A percentile compares a stretch with the other conserved stretches of the same genome.
Evolutionary conservation across 2,329 filamentous ascomycete species (phyloP).

Genomic region (Xylariaceae sp.): DNA sequence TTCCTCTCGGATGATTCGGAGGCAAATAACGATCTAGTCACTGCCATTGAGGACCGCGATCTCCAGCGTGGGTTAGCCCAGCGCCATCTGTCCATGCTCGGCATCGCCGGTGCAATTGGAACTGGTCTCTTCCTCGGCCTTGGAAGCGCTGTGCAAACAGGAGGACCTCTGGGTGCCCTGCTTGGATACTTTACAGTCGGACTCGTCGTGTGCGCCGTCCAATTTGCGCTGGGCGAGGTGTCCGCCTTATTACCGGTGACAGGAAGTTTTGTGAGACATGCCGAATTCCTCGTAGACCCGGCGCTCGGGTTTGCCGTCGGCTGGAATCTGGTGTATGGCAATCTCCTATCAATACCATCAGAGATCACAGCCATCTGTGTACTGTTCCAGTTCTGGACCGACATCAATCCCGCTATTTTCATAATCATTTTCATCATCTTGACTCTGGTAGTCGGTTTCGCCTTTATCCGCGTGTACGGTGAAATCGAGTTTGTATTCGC

Average conservation of each 20-base stretch:
- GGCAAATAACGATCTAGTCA: conserved; percentile 43
- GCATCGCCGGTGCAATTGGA: conserved; percentile 58
- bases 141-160: conserved; percentile 49
- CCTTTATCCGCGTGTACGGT: conserved; percentile 56
- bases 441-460: conserved; percentile 54
- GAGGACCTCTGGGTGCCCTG: conserved; percentile 46
- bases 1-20: background rate
- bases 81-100: conserved; percentile 59
- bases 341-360: conserved; percentile 50
- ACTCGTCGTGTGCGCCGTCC: conserved; percentile 53
- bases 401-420: conserved; percentile 50
- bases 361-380: conserved; percentile 62
- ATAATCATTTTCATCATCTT: conserved; percentile 49
- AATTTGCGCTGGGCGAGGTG: conserved; percentile 56
- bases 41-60: conserved; percentile 45
- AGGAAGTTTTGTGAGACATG: conserved; percentile 58
- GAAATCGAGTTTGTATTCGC: conserved; percentile 54
- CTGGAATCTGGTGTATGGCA: conserved; percentile 54
- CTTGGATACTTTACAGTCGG: conserved; percentile 55
- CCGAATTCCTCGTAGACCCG: conserved; percentile 58
- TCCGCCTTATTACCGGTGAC: conserved; percentile 59
- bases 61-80: conserved; percentile 48
- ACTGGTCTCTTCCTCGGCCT: conserved; percentile 59
- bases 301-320: conserved; percentile 54
- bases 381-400: conserved; percentile 61